Conservation (phyloP, 208 protist genomes). For the Leishmania tropica region DNA sequence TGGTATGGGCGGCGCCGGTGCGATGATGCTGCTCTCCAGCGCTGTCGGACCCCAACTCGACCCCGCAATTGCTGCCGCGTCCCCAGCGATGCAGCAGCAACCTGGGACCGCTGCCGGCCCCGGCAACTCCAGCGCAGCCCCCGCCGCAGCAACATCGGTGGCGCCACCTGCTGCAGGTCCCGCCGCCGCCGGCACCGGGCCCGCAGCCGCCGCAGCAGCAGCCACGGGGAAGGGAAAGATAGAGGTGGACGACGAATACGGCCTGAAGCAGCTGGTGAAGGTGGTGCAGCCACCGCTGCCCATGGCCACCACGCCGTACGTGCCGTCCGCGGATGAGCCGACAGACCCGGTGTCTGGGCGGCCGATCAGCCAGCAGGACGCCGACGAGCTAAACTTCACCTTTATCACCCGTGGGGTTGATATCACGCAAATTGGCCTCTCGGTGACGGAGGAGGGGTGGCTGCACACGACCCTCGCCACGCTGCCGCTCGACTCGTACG, state of each 20-base stretch:
- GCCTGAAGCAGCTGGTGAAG: constrained; percentile 57
- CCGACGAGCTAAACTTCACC: constrained; percentile 61
- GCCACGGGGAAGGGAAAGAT: constrained; percentile 32
- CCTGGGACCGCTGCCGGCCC: constrained; percentile 1
- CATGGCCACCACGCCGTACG: constrained; percentile 32
- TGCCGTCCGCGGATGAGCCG: constrained; percentile 30
- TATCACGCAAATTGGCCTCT: constrained; percentile 66
- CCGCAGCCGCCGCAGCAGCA: neutral
- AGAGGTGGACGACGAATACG: constrained; percentile 75
- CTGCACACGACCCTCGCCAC: constrained; percentile 77
- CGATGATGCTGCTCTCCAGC: constrained; percentile 20
- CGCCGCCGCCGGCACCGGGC: neutral
- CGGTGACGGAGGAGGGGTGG: constrained; percentile 60
- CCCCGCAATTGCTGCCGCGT: constrained; percentile 28
- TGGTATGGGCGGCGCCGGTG: neutral
- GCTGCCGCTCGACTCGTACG: constrained; percentile 58
- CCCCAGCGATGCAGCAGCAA: constrained; percentile 16
- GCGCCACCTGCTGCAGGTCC: constrained; percentile 2
- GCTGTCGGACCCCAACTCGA: constrained; percentile 27
- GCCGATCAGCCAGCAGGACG: constrained; percentile 41
- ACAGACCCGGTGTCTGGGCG: constrained; percentile 42
- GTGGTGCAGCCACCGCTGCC: constrained; percentile 40
- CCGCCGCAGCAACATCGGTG: neutral
- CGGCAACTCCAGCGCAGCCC: constrained; percentile 16
- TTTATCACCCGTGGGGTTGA: constrained; percentile 83